phyloP scores from a whole-genome alignment of 768 basidiomycete genomes.

The Russula olivacea region DNA sequence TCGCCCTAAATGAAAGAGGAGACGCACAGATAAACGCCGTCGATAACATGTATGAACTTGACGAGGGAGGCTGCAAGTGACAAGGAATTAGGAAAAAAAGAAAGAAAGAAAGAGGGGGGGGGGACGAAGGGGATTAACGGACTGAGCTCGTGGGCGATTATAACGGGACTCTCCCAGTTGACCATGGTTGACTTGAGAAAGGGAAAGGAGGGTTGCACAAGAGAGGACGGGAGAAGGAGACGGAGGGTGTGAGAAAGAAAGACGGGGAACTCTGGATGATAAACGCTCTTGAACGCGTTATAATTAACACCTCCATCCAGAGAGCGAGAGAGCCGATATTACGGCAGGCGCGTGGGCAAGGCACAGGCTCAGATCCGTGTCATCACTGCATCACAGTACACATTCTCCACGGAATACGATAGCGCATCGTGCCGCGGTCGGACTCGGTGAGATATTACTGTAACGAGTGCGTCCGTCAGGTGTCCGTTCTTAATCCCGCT shows the following conservation, averaged over 20 bases:
- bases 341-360: not conserved
- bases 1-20: not conserved
- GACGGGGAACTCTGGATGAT: not conserved
- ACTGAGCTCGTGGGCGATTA: slow-evolving; percentile 10
- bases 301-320: no score
- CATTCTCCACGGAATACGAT: not conserved
- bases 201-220: not conserved
- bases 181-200: slow-evolving; percentile 11
- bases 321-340: not conserved
- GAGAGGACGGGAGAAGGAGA: not conserved
- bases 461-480: no score
- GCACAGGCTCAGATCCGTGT: not conserved
- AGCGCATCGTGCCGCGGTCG: not conserved
- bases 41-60: slow-evolving; percentile 22
- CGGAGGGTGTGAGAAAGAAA: not conserved
- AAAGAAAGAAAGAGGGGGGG: not conserved
- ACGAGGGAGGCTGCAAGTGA: slow-evolving; percentile 9
- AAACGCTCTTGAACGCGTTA: no score
- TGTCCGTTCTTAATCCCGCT: not conserved
- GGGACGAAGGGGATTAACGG: not conserved
- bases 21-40: slow-evolving; percentile 24
- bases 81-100: no score
- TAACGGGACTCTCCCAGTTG: slow-evolving; percentile 20
- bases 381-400: no score
- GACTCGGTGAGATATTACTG: not conserved